These are phyloP conservation scores for Barbarea vulgaris DNA, from an alignment of 345 rosid species.

Conservation along the genomic window DNA sequence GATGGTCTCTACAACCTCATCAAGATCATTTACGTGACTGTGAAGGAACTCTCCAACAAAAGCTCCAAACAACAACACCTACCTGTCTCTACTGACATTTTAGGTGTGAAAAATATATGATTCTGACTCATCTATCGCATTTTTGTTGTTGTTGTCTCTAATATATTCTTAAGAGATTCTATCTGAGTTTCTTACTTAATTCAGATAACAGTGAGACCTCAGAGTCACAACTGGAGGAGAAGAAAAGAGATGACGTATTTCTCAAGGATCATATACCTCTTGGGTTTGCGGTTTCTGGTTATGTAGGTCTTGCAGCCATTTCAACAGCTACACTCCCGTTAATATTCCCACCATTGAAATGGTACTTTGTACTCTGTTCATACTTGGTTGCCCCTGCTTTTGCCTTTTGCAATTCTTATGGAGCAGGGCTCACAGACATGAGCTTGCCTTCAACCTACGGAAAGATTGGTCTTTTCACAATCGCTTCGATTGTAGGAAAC, in stretches of 20 bases:
- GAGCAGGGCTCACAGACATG: constrained; percentile 81
- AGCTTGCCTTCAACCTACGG: constrained; percentile 75
- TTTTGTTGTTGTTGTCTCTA: not conserved
- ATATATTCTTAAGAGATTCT: not conserved
- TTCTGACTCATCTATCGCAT: not conserved
- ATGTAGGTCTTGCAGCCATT: constrained; percentile 72
- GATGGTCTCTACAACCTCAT: constrained; percentile 84
- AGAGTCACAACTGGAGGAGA: constrained; percentile 49
- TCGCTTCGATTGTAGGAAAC: constrained; percentile 70
- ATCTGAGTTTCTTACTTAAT: not conserved
- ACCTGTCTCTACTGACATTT: constrained; percentile 52
- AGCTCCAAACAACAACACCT: constrained; percentile 50
- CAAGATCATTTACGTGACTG: constrained; percentile 61
- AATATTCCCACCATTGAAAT: constrained; percentile 68
- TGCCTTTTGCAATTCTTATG: constrained; percentile 85
- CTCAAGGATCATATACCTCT: constrained; percentile 66
- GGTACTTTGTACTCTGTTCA: constrained; percentile 73
- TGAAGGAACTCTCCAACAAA: constrained; percentile 56
- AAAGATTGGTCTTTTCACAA: constrained; percentile 73
- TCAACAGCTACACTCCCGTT: constrained; percentile 65
- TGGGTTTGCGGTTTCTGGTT: constrained; percentile 72
- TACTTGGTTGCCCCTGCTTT: constrained; percentile 79
- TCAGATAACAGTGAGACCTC: constrained; percentile 54
- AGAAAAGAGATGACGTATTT: constrained; percentile 61
- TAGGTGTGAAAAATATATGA: constrained; percentile 45